These are phyloP conservation scores for Penicillium sp. DNA, from an alignment of 2,329 filamentous ascomycete genomes.

Conservation along the genomic window DNA sequence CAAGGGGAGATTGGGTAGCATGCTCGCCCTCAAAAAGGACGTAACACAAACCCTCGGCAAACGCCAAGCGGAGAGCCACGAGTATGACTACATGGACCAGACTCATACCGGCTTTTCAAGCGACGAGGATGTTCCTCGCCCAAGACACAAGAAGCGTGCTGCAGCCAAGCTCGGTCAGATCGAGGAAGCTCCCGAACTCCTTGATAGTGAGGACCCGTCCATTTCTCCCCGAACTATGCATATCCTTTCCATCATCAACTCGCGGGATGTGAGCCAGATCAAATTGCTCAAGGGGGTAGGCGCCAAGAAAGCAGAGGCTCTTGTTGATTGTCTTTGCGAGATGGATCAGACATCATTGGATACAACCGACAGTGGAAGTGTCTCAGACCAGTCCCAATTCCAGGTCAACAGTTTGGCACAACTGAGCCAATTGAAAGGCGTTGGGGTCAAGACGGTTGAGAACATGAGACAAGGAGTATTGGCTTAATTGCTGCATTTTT, in stretches of 20 bases:
- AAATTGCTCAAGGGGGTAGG: conserved; percentile 49
- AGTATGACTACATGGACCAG: conserved; percentile 33
- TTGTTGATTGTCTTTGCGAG: conserved; percentile 48
- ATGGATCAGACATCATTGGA: conserved; percentile 34
- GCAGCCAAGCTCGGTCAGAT: conserved; percentile 20
- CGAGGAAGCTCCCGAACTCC: conserved; percentile 16
- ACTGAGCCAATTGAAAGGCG: conserved; percentile 44
- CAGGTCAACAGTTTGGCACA: conserved; percentile 40
- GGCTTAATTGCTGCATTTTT: conserved; percentile 27
- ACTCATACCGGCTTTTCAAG: conserved; percentile 27
- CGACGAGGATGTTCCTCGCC: conserved; percentile 31
- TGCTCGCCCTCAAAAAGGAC: conserved; percentile 34
- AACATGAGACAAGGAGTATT: conserved; percentile 47
- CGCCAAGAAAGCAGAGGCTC: conserved; percentile 48
- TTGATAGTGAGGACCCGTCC: conserved; percentile 21
- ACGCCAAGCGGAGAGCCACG: conserved; percentile 29
- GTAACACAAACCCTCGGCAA: conserved; percentile 26
- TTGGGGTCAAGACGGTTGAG: conserved; percentile 47
- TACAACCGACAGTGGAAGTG: conserved; percentile 11
- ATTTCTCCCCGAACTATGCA: conserved; percentile 45
- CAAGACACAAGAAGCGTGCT: conserved; percentile 31
- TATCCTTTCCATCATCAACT: conserved; percentile 48
- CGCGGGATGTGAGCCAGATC: conserved; percentile 46
- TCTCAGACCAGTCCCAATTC: conserved; percentile 26
- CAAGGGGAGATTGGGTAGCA: conserved; percentile 31